These are phyloP conservation scores for Phialemonium atrogriseum DNA, from an alignment of 2,329 filamentous ascomycete species.

Conservation along the genomic window DNA sequence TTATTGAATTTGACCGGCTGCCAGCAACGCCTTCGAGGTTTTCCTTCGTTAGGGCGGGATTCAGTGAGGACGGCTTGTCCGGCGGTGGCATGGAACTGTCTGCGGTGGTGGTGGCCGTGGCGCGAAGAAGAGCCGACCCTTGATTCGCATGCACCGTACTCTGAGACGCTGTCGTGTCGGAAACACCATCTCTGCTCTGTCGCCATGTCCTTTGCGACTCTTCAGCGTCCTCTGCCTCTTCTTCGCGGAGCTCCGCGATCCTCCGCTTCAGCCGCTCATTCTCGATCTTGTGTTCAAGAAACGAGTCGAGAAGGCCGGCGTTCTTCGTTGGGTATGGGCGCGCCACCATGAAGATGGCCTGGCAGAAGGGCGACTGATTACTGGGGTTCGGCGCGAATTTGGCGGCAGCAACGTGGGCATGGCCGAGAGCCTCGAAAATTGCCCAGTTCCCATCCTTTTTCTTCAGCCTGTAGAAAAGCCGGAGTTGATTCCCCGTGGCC, in stretches of 20 bases:
- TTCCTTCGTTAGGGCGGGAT: conserved; percentile 65
- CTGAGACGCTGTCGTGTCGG: conserved; percentile 44
- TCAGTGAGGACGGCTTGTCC: conserved; percentile 52
- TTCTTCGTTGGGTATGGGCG: conserved; percentile 86
- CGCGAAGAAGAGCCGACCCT: conserved; percentile 5
- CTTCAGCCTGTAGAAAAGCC: conserved; percentile 81
- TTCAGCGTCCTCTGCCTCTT: conserved; percentile 75
- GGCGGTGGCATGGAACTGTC: conserved; percentile 51
- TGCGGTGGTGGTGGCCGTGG: conserved; percentile 2
- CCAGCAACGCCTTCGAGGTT: conserved; percentile 67
- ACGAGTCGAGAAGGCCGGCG: conserved; percentile 77
- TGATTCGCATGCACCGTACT: conserved; percentile 21
- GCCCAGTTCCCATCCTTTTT: conserved; percentile 62
- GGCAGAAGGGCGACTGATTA: conserved; percentile 63
- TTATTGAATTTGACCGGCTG: conserved; percentile 64
- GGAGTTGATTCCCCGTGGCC: conserved; percentile 67
- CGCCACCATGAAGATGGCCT: conserved; percentile 90
- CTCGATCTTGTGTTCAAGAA: conserved; percentile 93
- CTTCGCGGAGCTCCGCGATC: conserved; percentile 75
- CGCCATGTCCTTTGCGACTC: conserved; percentile 54
- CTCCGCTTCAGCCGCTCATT: conserved; percentile 80
- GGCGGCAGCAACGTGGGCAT: conserved; percentile 75
- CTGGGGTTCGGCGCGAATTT: conserved; percentile 53
- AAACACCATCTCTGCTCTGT: conserved; percentile 48
- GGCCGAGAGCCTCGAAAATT: conserved; percentile 88